Conservation (phyloP, 805 yeast species). For the Nakazawaea ambrosiae region DNA sequence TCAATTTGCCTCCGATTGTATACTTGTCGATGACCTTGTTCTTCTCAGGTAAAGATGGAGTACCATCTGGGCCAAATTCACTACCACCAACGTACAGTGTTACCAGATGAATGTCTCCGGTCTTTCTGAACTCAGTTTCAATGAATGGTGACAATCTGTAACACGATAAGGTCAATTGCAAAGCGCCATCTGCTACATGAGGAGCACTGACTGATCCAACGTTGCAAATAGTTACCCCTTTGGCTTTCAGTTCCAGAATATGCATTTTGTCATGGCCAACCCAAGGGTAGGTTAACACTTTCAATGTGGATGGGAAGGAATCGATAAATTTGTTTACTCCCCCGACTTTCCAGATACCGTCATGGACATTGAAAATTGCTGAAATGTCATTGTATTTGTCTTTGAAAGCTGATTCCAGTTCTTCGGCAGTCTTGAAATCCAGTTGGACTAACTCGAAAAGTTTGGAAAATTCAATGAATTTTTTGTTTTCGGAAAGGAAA, state of each 20-base stretch:
- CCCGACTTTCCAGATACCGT: conserved; percentile 44
- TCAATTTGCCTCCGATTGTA: conserved; percentile 27
- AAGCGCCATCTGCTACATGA: conserved; percentile 59
- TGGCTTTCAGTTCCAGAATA: conserved; percentile 28
- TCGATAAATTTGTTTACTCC: conserved; percentile 25
- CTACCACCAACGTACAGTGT: conserved; percentile 27
- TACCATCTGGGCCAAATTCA: conserved; percentile 29
- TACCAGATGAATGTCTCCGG: conserved; percentile 32
- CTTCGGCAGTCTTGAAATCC: conserved; percentile 25
- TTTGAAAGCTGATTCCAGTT: conserved; percentile 29
- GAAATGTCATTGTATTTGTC: conserved; percentile 28
- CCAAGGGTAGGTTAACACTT: conserved; percentile 45
- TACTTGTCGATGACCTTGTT: conserved; percentile 28
- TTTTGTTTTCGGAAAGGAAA: conserved; percentile 11
- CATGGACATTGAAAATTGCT: conserved; percentile 57
- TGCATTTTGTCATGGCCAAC: conserved; percentile 54
- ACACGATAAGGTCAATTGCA: conserved; percentile 40
- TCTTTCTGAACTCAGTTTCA: conserved; percentile 28
- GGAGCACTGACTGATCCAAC: conserved; percentile 27
- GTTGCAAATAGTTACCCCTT: conserved; percentile 39
- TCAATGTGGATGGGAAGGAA: conserved; percentile 36
- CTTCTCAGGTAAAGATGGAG: conserved; percentile 20
- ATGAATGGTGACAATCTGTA: conserved; percentile 45
- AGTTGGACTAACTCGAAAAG: conserved; percentile 28
- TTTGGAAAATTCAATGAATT: conserved; percentile 27